Conservation (phyloP, 257 asterid species). For the Mentha longifolia region DNA sequence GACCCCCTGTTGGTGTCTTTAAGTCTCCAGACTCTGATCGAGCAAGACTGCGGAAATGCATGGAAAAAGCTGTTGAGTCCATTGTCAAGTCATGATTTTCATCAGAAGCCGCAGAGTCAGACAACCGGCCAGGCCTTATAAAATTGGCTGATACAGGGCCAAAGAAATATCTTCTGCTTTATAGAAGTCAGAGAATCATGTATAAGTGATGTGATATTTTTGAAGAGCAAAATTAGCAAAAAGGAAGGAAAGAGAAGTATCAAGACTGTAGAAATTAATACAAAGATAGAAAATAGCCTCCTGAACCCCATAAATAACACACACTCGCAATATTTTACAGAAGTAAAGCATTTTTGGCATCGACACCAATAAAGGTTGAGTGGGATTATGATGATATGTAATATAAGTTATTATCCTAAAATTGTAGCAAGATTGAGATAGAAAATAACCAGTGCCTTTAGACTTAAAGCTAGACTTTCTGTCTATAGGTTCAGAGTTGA, state of each 20-base stretch:
- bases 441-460: not conserved
- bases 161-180: slow-evolving; percentile 80
- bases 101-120: slow-evolving; percentile 83
- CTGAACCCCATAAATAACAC: slow-evolving; percentile 9
- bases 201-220: slow-evolving; percentile 18
- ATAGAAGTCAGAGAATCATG: slow-evolving; percentile 31
- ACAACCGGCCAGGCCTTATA: slow-evolving; percentile 75
- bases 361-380: not conserved
- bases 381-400: not conserved
- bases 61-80: slow-evolving; percentile 98
- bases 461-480: slow-evolving; percentile 4
- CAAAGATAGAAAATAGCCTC: slow-evolving; percentile 17
- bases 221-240: slow-evolving; percentile 21
- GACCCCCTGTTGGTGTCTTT: slow-evolving; percentile 72
- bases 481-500: slow-evolving; percentile 12
- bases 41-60: slow-evolving; percentile 92
- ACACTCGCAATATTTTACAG: not conserved
- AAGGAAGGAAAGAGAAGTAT: slow-evolving; percentile 15
- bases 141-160: slow-evolving; percentile 97
- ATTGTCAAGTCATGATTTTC: slow-evolving; percentile 84
- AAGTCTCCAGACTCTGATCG: slow-evolving; percentile 84
- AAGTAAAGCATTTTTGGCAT: slow-evolving; percentile 6
- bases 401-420: not conserved
- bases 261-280: slow-evolving; percentile 24
- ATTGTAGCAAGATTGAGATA: slow-evolving; percentile 16